Conservation (phyloP, 78 protist genomes). For the Guillardia theta region DNA sequence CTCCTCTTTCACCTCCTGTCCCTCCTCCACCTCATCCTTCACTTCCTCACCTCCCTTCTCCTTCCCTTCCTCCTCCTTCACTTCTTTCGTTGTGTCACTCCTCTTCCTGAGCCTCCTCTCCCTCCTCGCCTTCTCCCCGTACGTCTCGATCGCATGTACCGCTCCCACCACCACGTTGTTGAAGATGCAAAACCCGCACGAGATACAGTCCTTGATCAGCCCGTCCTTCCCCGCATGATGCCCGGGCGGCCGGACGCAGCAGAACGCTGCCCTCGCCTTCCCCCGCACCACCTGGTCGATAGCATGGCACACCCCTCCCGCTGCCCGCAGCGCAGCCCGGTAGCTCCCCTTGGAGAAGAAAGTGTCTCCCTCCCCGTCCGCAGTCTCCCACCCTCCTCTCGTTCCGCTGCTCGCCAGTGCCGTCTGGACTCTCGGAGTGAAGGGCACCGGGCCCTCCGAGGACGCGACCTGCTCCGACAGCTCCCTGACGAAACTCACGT, state of each 20-base stretch:
- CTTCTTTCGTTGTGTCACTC: too few species aligned
- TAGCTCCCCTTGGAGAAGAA: not conserved
- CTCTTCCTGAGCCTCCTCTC: too few species aligned
- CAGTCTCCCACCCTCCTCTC: not conserved
- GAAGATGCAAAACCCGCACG: constrained; percentile 79
- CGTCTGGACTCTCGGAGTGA: not conserved
- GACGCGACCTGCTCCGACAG: not conserved
- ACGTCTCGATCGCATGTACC: constrained; percentile 46
- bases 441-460: not conserved
- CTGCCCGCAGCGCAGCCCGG: not conserved
- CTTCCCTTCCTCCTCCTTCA: too few species aligned
- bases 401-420: not conserved
- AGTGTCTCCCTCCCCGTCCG: not conserved
- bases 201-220: constrained; percentile 61
- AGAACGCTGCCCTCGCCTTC: constrained; percentile 52
- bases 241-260: constrained; percentile 68
- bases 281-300: not conserved
- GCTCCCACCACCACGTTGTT: constrained; percentile 82
- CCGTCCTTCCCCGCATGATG: constrained; percentile 35
- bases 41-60: too few species aligned
- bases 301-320: not conserved
- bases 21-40: too few species aligned
- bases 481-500: not conserved
- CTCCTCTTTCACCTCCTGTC: too few species aligned
- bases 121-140: too few species aligned